Evolutionary conservation across 306 rosid genomes (phyloP).

Genomic region (Aeschynomene evenia): DNA sequence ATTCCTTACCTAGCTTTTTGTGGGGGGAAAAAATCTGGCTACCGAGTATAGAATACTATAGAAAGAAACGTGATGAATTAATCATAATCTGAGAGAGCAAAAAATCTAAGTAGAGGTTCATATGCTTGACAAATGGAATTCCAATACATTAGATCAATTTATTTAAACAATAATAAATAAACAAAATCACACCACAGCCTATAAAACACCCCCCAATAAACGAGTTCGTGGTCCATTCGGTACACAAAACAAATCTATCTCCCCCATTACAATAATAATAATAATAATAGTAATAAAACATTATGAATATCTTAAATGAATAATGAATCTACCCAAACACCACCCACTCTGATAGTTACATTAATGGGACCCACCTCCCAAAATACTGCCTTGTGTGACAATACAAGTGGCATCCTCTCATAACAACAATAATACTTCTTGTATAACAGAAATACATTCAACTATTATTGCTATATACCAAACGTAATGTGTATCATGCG

Average conservation of each 20-base stretch:
- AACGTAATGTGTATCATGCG: too few relatives aligned
- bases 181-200: constrained; percentile 43
- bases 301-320: background rate
- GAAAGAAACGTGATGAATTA: background rate
- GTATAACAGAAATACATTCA: too few relatives aligned
- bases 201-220: constrained; percentile 39
- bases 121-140: constrained; percentile 38
- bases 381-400: background rate
- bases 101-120: constrained; percentile 11
- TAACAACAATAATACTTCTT: too few relatives aligned
- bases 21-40: too few relatives aligned
- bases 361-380: constrained; percentile 36
- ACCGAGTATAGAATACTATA: background rate
- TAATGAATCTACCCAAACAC: constrained; percentile 13
- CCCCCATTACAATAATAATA: constrained; percentile 26
- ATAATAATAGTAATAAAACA: too few relatives aligned
- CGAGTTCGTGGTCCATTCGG: constrained; percentile 34
- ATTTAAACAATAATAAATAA: constrained; percentile 3
- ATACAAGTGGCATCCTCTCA: constrained; percentile 28
- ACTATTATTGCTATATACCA: too few relatives aligned
- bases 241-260: constrained; percentile 15
- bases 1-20: too few relatives aligned
- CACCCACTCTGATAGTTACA: constrained; percentile 6
- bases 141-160: constrained; percentile 19
- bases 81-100: background rate